phyloP scores from a whole-genome alignment of 805 yeast species.

The Schwanniomyces yamadae region DNA sequence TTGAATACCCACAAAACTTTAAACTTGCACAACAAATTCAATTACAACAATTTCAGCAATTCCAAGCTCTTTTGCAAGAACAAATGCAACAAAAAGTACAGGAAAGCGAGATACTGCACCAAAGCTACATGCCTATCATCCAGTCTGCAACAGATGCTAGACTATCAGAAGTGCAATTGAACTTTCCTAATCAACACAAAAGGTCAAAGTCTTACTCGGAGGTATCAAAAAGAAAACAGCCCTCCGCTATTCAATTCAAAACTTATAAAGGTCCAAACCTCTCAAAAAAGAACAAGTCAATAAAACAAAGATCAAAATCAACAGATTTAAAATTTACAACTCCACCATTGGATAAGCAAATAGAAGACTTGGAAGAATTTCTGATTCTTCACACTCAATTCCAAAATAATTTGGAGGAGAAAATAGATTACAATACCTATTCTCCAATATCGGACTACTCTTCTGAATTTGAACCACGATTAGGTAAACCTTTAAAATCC shows the following conservation, averaged over 20 bases:
- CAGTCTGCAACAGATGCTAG: neutral
- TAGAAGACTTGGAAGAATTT: constrained; percentile 24
- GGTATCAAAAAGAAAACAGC: constrained; percentile 8
- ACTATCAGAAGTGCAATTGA: neutral
- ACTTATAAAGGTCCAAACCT: constrained; percentile 27
- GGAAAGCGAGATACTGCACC: constrained; percentile 1
- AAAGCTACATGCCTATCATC: neutral
- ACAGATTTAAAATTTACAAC: constrained; percentile 13
- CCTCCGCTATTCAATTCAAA: constrained; percentile 23
- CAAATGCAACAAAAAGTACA: constrained; percentile 13
- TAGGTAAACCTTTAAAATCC: constrained; percentile 12
- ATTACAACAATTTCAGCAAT: constrained; percentile 12
- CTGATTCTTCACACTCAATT: constrained; percentile 28
- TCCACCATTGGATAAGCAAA: neutral
- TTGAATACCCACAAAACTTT: constrained; percentile 19
- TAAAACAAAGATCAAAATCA: constrained; percentile 23
- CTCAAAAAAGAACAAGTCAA: constrained; percentile 7
- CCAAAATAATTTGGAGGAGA: constrained; percentile 8
- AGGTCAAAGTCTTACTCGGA: constrained; percentile 28
- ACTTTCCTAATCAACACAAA: constrained; percentile 13
- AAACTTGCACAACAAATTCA: constrained; percentile 18
- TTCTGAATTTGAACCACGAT: constrained; percentile 17
- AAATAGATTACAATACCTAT: constrained; percentile 5
- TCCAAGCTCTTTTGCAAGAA: constrained; percentile 5
- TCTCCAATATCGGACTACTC: constrained; percentile 23